These are phyloP conservation scores for Mycena belliarum DNA, from an alignment of 768 basidiomycete species.

Conservation along the genomic window DNA sequence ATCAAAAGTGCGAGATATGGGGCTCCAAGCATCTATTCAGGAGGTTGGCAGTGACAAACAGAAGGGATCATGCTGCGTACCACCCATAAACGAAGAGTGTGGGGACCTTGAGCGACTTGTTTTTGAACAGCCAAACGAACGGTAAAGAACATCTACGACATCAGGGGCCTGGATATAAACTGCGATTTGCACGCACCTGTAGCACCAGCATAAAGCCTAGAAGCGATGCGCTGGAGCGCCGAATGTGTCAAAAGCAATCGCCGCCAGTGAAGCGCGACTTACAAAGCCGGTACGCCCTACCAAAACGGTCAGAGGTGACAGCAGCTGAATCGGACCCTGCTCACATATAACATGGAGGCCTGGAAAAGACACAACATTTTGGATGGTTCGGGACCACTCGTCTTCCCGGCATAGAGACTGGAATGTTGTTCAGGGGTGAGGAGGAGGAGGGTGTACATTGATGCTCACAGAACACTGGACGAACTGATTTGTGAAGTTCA, in stretches of 20 bases:
- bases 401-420: conserved; percentile 44
- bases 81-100: conserved; percentile 36
- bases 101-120: conserved; percentile 33
- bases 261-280: conserved; percentile 18
- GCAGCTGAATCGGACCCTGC: neutral
- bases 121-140: conserved; percentile 40
- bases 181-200: conserved; percentile 31
- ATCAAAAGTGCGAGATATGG: conserved; percentile 45
- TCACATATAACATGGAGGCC: conserved; percentile 44
- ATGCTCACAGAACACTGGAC: conserved; percentile 44
- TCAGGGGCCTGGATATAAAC: neutral
- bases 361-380: conserved; percentile 45
- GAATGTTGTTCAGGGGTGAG: neutral
- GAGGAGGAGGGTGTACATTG: neutral
- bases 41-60: neutral
- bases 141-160: conserved; percentile 43
- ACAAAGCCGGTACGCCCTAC: conserved; percentile 47
- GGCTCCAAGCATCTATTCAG: conserved; percentile 38
- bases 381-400: conserved; percentile 46
- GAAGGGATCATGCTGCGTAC: conserved; percentile 28
- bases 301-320: neutral
- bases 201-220: conserved; percentile 44
- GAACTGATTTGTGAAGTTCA: conserved; percentile 28
- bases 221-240: conserved; percentile 36
- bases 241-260: neutral